Conservation (phyloP, 2,329 filamentous ascomycete genomes). For the Ceratocystis diversiconidia region DNA sequence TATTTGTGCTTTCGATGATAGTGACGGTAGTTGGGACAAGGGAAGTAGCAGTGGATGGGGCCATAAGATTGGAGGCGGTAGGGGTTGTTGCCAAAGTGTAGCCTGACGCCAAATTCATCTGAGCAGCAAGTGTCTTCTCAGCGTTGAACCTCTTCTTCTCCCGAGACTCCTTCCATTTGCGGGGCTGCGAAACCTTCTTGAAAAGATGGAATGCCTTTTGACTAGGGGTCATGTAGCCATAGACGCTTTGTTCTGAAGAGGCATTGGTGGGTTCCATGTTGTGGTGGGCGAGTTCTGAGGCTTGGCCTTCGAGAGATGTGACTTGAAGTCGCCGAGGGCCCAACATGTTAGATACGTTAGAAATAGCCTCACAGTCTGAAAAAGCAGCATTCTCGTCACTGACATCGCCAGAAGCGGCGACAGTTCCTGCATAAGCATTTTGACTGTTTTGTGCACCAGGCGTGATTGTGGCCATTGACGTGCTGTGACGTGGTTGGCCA, state of each 20-base stretch:
- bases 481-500: conserved; percentile 5
- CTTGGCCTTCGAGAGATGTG: conserved; percentile 16
- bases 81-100: conserved; percentile 2
- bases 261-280: conserved; percentile 15
- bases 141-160: conserved; percentile 15
- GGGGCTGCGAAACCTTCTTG: conserved; percentile 16
- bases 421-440: background rate
- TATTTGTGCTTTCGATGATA: conserved; percentile 9
- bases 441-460: background rate
- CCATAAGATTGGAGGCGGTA: background rate
- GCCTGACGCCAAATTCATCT: conserved; percentile 13
- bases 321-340: conserved; percentile 8
- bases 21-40: conserved; percentile 11
- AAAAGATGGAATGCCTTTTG: conserved; percentile 17
- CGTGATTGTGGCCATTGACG: background rate
- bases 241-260: conserved; percentile 16
- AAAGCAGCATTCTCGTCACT: background rate
- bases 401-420: background rate
- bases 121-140: conserved; percentile 10
- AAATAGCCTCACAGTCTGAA: background rate
- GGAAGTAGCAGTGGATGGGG: background rate
- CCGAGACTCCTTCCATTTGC: conserved; percentile 15
- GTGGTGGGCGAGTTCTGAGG: conserved; percentile 15
- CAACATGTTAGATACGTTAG: conserved; percentile 3
- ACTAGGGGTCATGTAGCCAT: conserved; percentile 18